These are phyloP conservation scores for Termitomyces eurrhizus DNA, from an alignment of 768 basidiomycete genomes.

Conservation along the genomic window DNA sequence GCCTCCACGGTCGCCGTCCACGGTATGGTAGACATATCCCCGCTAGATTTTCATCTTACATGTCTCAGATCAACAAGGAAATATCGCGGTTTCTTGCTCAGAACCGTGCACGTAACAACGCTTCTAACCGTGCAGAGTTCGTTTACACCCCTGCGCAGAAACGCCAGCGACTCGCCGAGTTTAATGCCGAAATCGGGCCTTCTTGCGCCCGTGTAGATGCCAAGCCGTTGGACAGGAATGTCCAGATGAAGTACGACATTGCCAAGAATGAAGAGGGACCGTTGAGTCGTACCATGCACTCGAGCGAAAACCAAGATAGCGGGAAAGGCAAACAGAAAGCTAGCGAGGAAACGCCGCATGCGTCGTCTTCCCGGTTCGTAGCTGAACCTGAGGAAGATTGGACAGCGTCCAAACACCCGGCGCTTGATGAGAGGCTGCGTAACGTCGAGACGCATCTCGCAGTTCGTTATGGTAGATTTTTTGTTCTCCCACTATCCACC, in stretches of 20 bases:
- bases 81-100: conserved; percentile 70
- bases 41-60: conserved; percentile 2
- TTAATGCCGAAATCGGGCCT: conserved; percentile 17
- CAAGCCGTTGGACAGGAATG: conserved; percentile 63
- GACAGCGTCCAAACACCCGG: conserved; percentile 49
- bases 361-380: conserved; percentile 3
- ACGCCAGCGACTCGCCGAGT: conserved; percentile 35
- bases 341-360: not conserved
- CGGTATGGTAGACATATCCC: conserved; percentile 40
- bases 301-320: conserved; percentile 5
- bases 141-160: conserved; percentile 57
- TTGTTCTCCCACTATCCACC: not conserved
- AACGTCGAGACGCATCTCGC: conserved; percentile 73
- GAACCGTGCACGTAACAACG: conserved; percentile 69
- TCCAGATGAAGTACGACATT: conserved; percentile 85
- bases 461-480: conserved; percentile 62
- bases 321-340: conserved; percentile 15
- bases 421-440: conserved; percentile 55
- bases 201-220: conserved; percentile 78
- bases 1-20: conserved; percentile 50
- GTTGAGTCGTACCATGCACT: conserved; percentile 50
- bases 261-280: conserved; percentile 83
- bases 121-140: conserved; percentile 76
- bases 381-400: conserved; percentile 19
- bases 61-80: conserved; percentile 56